A percentile compares a stretch with the other conserved stretches of the same genome.
phyloP scores from a whole-genome alignment of 2,329 filamentous ascomycete species.

The Venturia aucupariae region DNA sequence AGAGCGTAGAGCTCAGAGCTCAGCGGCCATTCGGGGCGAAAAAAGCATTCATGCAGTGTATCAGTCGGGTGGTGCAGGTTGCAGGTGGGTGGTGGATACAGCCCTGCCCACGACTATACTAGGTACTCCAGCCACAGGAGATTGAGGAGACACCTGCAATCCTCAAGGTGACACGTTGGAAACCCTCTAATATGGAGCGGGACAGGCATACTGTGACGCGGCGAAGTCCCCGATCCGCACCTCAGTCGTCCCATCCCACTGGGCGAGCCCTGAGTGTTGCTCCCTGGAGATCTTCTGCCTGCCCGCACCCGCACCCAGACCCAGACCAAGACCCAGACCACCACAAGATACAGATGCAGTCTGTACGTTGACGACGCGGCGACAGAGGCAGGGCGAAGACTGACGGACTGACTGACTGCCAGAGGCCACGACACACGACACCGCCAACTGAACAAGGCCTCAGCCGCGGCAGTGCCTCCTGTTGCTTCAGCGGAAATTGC shows the following conservation, averaged over 20 bases:
- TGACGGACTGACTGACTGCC: too few relatives aligned
- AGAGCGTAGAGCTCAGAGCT: not conserved
- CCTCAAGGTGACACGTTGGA: too few relatives aligned
- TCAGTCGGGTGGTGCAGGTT: not conserved
- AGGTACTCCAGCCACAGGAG: not conserved
- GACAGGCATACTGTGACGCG: not conserved
- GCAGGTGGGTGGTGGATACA: too few relatives aligned
- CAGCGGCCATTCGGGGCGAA: not conserved
- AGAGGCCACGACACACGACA: too few relatives aligned
- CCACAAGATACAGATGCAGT: not conserved
- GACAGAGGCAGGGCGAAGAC: too few relatives aligned
- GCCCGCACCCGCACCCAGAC: too few relatives aligned
- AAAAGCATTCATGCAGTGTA: slow-evolving; percentile 5
- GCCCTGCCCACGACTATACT: not conserved
- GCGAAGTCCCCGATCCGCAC: not conserved
- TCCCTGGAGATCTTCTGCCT: not conserved
- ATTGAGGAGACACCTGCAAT: too few relatives aligned
- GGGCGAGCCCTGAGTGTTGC: not conserved
- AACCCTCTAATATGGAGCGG: not conserved
- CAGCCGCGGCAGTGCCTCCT: not conserved
- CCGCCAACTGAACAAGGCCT: too few relatives aligned
- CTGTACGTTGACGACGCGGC: not conserved
- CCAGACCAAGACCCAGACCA: too few relatives aligned
- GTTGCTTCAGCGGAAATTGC: not conserved
- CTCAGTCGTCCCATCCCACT: too few relatives aligned